phyloP scores from a whole-genome alignment of 2,329 filamentous ascomycete genomes.

The Nothophoma quercina region DNA sequence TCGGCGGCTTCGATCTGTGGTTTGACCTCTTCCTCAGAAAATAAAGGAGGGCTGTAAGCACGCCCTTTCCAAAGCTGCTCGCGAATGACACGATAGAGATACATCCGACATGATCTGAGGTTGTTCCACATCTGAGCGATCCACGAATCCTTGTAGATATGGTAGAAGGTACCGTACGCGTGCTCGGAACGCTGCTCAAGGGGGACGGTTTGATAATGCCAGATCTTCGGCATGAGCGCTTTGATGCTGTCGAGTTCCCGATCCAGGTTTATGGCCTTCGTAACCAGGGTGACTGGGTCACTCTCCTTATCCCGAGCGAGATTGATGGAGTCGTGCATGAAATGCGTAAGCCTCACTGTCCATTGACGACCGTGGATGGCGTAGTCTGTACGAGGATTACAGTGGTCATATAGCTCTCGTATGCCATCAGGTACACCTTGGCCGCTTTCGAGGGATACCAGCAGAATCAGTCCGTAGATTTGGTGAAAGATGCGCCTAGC shows the following conservation, averaged over 20 bases:
- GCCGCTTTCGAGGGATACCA: conserved; percentile 31
- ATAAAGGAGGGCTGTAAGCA: conserved; percentile 20
- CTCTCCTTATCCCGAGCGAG: conserved; percentile 27
- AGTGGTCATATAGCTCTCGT: conserved; percentile 30
- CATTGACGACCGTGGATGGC: conserved; percentile 30
- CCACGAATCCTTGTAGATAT: conserved; percentile 43
- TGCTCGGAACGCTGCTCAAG: conserved; percentile 11
- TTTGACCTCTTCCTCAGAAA: conserved; percentile 15
- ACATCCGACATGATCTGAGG: conserved; percentile 31
- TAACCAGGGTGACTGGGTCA: conserved; percentile 26
- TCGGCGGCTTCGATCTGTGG: conserved; percentile 21
- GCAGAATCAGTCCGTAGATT: conserved; percentile 36
- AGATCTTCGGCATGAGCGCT: conserved; percentile 30
- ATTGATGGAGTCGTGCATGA: conserved; percentile 32
- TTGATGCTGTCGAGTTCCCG: conserved; percentile 33
- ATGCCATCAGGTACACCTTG: conserved; percentile 26
- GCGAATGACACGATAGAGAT: conserved; percentile 33
- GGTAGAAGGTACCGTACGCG: conserved; percentile 32
- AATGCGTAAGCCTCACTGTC: conserved; percentile 28
- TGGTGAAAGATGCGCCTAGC: conserved; percentile 41
- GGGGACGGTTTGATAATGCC: conserved; percentile 30
- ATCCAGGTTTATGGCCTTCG: conserved; percentile 25
- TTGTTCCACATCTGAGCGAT: conserved; percentile 44
- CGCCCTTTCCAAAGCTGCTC: conserved; percentile 27
- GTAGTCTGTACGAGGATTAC: conserved; percentile 27